Percentiles rank a stretch among this genome's conserved stretches.
Conservation (phyloP, 1,139 yeast species). For the Wickerhamomyces sp. region DNA sequence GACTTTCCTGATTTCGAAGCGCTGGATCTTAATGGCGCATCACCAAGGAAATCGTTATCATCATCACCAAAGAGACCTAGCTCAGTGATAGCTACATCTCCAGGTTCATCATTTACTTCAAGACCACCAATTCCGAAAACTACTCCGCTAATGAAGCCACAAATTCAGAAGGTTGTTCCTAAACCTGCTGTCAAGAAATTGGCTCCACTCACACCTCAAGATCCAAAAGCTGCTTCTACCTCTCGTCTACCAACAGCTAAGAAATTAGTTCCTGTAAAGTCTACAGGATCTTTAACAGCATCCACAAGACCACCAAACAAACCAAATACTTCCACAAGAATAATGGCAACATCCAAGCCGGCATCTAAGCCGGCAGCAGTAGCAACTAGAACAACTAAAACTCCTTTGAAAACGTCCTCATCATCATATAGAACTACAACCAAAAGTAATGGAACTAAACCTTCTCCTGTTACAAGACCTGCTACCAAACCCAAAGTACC, state of each 20-base stretch:
- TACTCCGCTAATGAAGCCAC: slow-evolving; percentile 6
- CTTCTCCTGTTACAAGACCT: not conserved
- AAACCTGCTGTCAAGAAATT: slow-evolving; percentile 3
- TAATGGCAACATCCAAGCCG: slow-evolving; percentile 4
- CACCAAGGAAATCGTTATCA: not conserved
- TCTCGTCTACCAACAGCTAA: slow-evolving; percentile 6
- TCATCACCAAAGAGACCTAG: not conserved
- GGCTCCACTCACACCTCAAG: slow-evolving; percentile 1
- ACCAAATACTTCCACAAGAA: slow-evolving; percentile 5
- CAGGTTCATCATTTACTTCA: slow-evolving; percentile 2
- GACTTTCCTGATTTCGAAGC: not conserved
- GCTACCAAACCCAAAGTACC: not conserved
- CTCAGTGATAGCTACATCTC: not conserved
- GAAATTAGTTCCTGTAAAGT: slow-evolving; percentile 1
- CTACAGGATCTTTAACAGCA: not conserved
- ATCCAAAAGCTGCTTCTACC: slow-evolving; percentile 13
- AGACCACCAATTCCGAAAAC: slow-evolving; percentile 13
- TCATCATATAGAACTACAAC: slow-evolving; percentile 3
- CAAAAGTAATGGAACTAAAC: slow-evolving; percentile 5
- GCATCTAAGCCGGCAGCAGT: not conserved
- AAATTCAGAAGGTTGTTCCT: slow-evolving; percentile 3
- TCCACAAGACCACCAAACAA: not conserved
- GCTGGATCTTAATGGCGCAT: not conserved
- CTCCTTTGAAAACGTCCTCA: slow-evolving; percentile 5
- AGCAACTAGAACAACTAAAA: slow-evolving; percentile 2